Conservation (phyloP, 31 red algal genomes). For the Endocladia muricata region DNA sequence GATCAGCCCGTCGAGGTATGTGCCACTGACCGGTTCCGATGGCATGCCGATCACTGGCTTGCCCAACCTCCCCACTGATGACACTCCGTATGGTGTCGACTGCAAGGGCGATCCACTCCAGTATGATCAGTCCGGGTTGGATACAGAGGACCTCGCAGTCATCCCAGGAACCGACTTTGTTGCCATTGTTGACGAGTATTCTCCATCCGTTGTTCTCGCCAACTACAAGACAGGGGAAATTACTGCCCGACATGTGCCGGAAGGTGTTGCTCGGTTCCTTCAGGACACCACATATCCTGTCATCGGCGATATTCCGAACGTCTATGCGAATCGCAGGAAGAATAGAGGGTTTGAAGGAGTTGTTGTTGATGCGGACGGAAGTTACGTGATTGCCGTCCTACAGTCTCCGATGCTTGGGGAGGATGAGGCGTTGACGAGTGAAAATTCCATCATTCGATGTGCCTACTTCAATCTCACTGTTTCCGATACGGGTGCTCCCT, state of each 20-base stretch:
- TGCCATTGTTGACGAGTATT: slow-evolving; percentile 75
- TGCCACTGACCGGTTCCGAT: slow-evolving; percentile 26
- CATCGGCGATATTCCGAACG: slow-evolving; percentile 42
- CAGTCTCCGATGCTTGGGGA: slow-evolving; percentile 50
- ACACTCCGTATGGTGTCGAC: slow-evolving; percentile 49
- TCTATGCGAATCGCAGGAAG: slow-evolving; percentile 45
- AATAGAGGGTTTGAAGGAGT: slow-evolving; percentile 72
- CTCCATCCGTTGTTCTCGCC: slow-evolving; percentile 63
- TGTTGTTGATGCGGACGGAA: slow-evolving; percentile 39
- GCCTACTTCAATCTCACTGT: slow-evolving; percentile 30
- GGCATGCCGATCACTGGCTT: slow-evolving; percentile 34
- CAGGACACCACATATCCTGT: slow-evolving; percentile 18
- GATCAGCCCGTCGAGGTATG: no score
- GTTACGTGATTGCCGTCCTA: slow-evolving; percentile 53
- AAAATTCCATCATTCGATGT: slow-evolving; percentile 51
- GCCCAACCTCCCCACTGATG: slow-evolving; percentile 49
- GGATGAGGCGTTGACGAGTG: neutral
- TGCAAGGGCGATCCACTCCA: slow-evolving; percentile 40
- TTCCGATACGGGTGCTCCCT: slow-evolving; percentile 4
- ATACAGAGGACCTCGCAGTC: slow-evolving; percentile 63
- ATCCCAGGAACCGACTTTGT: slow-evolving; percentile 47
- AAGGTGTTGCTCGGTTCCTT: neutral
- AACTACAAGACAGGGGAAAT: slow-evolving; percentile 32
- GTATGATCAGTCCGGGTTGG: slow-evolving; percentile 51
- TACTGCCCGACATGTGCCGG: slow-evolving; percentile 66